A percentile compares a stretch with the other conserved stretches of the same genome.
These are phyloP conservation scores for Cryphonectria carpinicola DNA, from an alignment of 2,329 filamentous ascomycete genomes.

Conservation along the genomic window DNA sequence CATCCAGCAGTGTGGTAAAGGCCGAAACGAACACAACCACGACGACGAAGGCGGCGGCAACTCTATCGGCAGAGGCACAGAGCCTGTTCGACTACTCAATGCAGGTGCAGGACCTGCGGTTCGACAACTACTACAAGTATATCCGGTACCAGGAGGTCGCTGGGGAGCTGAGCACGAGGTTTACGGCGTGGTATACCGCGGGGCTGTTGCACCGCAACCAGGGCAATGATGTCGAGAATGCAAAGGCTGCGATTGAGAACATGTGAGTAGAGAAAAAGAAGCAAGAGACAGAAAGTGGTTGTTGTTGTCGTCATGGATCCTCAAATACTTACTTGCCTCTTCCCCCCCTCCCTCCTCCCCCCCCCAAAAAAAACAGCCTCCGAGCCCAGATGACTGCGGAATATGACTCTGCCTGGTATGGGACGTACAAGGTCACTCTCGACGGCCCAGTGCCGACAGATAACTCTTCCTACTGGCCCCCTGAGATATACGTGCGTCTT, in stretches of 20 bases:
- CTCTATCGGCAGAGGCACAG: conserved; percentile 37
- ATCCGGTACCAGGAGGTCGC: conserved; percentile 45
- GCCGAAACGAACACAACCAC: neutral
- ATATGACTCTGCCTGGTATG: conserved; percentile 46
- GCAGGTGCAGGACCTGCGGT: conserved; percentile 44
- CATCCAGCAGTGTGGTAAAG: neutral
- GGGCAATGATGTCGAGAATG: conserved; percentile 41
- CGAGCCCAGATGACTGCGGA: conserved; percentile 40
- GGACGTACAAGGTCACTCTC: conserved; percentile 45
- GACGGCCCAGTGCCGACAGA: conserved; percentile 44
- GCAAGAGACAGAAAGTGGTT: too few species aligned
- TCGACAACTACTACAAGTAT: conserved; percentile 46
- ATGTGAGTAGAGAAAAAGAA: conserved; percentile 33
- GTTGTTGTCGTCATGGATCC: neutral
- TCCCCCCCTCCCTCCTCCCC: too few species aligned
- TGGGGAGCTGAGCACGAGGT: conserved; percentile 48
- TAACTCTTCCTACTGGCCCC: conserved; percentile 39
- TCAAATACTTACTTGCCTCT: neutral
- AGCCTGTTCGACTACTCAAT: conserved; percentile 46
- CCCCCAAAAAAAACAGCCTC: neutral
- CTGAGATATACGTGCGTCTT: conserved; percentile 38
- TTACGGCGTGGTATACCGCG: conserved; percentile 47
- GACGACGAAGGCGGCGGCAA: too few species aligned
- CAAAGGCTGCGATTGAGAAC: conserved; percentile 41
- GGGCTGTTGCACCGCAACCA: conserved; percentile 43